These are phyloP conservation scores for Acanthamoeba lenticulata DNA, from an alignment of 208 protist genomes.

Conservation along the genomic window DNA sequence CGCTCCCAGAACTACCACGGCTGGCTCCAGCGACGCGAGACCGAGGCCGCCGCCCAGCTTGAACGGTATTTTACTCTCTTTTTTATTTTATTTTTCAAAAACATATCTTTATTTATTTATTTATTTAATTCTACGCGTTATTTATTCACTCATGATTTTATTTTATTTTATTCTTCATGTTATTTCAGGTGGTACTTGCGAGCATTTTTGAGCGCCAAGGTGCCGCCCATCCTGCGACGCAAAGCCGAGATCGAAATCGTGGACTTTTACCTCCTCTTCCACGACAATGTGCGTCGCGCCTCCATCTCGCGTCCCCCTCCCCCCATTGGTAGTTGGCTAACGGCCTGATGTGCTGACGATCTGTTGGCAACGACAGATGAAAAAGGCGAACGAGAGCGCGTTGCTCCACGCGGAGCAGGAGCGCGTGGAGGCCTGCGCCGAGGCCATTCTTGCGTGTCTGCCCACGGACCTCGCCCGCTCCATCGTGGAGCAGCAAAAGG, in stretches of 20 bases:
- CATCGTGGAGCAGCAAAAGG: conserved; percentile 49
- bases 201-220: conserved; percentile 6
- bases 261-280: conserved; percentile 40
- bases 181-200: background rate
- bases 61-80: background rate
- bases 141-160: background rate
- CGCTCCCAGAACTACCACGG: conserved; percentile 34
- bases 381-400: background rate
- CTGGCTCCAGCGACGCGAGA: conserved; percentile 26
- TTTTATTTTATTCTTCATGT: background rate
- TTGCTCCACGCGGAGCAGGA: background rate
- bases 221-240: conserved; percentile 4
- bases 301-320: no score
- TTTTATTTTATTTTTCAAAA: background rate
- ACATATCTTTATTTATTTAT: background rate
- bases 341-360: background rate
- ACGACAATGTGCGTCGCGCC: background rate
- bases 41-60: background rate
- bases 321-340: background rate
- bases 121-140: background rate
- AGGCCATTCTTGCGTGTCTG: conserved; percentile 35
- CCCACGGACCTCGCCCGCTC: background rate
- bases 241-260: conserved; percentile 46
- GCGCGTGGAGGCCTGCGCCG: conserved; percentile 15
- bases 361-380: background rate